Base-by-base conservation (phyloP, 768 basidiomycete species). In the Cantharellus anzutake region DNA sequence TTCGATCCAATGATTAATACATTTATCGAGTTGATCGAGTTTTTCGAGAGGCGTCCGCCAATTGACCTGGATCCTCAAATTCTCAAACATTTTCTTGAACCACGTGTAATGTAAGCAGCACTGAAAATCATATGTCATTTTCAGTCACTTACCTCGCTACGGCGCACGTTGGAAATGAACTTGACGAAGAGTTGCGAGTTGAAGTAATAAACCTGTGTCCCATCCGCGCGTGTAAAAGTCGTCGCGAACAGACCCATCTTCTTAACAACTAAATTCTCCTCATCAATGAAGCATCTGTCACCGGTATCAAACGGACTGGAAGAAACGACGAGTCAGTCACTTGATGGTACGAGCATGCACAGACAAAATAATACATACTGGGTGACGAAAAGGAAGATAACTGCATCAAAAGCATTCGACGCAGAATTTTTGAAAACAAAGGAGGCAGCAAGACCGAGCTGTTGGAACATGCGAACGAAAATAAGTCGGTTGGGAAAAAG, bases 221-320 rank as follows among this genome's bases (percentile, higher is more conserved):
- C 85, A 65, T 88, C 86, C 3, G 74, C 66, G 40, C 86, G 81
- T 41, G 77, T 69, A 65, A 89, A 89, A 16, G 82, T 75, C 2
- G 86, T 88, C 35, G 84, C 84, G 65, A 88, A 86, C 40, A 89
- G 70, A 1, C 82, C 83, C 74, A 87, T 84, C 71, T 80, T 83
- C 70, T 85, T 88, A 39, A 88, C 86, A 38, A 84, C 76, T 40
- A 86, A 67, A 61, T 82, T 80, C 61, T 87, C 83, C 29, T 76
- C 80, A 62, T 82, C 82, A 62, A 88, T 80, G 65, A 87, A 81
- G 64, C 81, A 80, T n/a, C 86, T 77, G 70, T 88, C 86, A 5
- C 86, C 86, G 34, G 85, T 85, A 64, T 87, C 85, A 63, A 81
- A 87, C 2, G 84, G 84, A 67, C 83, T 86, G 34, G 34, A 53